Conservation (phyloP, 2,329 filamentous ascomycete species). For the Colletotrichum orchidophilum region DNA sequence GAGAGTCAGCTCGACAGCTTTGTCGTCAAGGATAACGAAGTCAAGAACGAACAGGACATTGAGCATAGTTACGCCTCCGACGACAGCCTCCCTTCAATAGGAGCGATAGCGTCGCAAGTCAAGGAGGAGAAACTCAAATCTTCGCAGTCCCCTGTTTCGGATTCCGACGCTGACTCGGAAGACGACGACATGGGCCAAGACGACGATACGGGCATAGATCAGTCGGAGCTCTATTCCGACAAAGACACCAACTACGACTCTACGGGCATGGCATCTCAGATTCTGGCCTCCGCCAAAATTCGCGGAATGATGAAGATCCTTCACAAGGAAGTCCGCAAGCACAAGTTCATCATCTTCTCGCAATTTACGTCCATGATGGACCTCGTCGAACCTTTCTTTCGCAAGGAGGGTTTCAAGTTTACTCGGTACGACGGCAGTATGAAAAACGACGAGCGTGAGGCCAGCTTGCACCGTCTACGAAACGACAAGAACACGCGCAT, state of each 20-base stretch:
- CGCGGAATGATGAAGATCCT: slow-evolving; percentile 85
- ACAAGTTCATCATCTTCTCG: slow-evolving; percentile 99
- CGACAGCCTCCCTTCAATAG: slow-evolving; percentile 49
- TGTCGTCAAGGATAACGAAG: slow-evolving; percentile 60
- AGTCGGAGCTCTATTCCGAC: slow-evolving; percentile 53
- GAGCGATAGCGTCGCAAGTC: slow-evolving; percentile 46
- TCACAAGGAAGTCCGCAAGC: slow-evolving; percentile 77
- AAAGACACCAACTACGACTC: slow-evolving; percentile 45
- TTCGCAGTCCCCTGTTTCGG: slow-evolving; percentile 2
- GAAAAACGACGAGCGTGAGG: slow-evolving; percentile 92
- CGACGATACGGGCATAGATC: slow-evolving; percentile 48
- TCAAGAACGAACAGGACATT: slow-evolving; percentile 42
- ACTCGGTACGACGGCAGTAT: slow-evolving; percentile 95
- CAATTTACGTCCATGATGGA: slow-evolving; percentile 99
- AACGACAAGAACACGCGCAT: slow-evolving; percentile 80
- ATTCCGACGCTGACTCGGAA: slow-evolving; percentile 45
- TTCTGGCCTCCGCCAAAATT: slow-evolving; percentile 88
- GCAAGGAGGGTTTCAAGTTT: slow-evolving; percentile 76
- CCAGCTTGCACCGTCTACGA: slow-evolving; percentile 80
- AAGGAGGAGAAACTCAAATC: slow-evolving; percentile 40
- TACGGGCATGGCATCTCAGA: slow-evolving; percentile 55
- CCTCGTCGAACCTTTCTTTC: slow-evolving; percentile 91
- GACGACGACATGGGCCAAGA: too few relatives aligned
- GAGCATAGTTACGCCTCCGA: slow-evolving; percentile 41
- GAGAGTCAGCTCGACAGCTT: slow-evolving; percentile 66